Conservation (phyloP, 768 basidiomycete species). For the Neoboletus subvelutipes region DNA sequence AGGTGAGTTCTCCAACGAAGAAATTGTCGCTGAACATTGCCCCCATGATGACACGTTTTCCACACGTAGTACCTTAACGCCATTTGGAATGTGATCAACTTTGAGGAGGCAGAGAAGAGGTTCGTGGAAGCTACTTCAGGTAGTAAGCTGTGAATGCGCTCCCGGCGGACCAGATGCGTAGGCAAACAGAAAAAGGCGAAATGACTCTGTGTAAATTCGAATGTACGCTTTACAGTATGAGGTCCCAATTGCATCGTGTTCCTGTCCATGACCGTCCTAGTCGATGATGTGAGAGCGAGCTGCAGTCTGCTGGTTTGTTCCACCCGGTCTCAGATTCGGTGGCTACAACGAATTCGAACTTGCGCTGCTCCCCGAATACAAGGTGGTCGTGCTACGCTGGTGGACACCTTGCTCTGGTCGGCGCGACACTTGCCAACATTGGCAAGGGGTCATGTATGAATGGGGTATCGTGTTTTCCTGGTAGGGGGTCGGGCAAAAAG, state of each 20-base stretch:
- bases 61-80: slow-evolving; percentile 58
- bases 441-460: neutral
- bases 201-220: neutral
- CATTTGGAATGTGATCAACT: no score
- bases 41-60: neutral
- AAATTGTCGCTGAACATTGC: neutral
- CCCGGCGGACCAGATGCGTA: neutral
- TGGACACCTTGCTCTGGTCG: neutral
- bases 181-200: neutral
- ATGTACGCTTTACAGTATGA: neutral
- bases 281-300: no score
- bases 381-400: no score
- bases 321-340: no score
- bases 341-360: neutral
- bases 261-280: neutral
- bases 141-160: slow-evolving; percentile 36
- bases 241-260: neutral
- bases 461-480: neutral
- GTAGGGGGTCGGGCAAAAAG: neutral
- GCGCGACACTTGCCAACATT: neutral
- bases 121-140: slow-evolving; percentile 39
- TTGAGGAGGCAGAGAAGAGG: slow-evolving; percentile 71
- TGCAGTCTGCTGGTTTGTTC: no score
- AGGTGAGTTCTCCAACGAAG: slow-evolving; percentile 53
- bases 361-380: no score